These are phyloP conservation scores for Nicotiana sylvestris DNA, from an alignment of 257 asterid genomes.

Conservation along the genomic window DNA sequence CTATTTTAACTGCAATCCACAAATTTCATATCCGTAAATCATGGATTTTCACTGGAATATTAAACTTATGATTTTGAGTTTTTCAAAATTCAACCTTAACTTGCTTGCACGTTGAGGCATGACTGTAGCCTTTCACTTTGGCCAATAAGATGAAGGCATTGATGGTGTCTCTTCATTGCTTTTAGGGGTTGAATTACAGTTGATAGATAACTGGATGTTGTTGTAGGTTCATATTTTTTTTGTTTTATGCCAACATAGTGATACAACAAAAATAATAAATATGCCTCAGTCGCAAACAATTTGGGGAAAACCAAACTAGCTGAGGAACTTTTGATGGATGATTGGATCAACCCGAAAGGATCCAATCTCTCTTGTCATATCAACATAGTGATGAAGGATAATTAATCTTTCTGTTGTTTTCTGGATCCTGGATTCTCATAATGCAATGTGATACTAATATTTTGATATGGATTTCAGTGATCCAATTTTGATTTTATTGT, in stretches of 20 bases:
- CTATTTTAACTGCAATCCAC: too few relatives aligned
- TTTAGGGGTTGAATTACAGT: background rate
- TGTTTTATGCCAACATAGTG: background rate
- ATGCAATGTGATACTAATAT: background rate
- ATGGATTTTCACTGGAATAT: too few relatives aligned
- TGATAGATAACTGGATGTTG: background rate
- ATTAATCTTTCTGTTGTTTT: background rate
- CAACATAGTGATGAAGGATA: background rate
- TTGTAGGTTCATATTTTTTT: background rate
- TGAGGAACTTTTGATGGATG: too few relatives aligned
- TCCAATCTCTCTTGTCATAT: background rate
- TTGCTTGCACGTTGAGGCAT: background rate
- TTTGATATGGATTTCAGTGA: background rate
- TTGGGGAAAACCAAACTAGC: too few relatives aligned
- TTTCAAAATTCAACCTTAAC: background rate
- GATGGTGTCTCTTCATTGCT: background rate
- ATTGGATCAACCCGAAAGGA: too few relatives aligned
- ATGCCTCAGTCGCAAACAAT: too few relatives aligned
- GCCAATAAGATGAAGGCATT: background rate
- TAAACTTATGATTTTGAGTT: too few relatives aligned
- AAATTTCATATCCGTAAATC: background rate
- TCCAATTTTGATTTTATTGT: background rate
- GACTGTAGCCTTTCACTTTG: background rate
- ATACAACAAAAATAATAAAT: too few relatives aligned
- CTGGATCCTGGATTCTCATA: background rate